Evolutionary conservation across 2,329 filamentous ascomycete species (phyloP).

Genomic region (Xylaria sp.): DNA sequence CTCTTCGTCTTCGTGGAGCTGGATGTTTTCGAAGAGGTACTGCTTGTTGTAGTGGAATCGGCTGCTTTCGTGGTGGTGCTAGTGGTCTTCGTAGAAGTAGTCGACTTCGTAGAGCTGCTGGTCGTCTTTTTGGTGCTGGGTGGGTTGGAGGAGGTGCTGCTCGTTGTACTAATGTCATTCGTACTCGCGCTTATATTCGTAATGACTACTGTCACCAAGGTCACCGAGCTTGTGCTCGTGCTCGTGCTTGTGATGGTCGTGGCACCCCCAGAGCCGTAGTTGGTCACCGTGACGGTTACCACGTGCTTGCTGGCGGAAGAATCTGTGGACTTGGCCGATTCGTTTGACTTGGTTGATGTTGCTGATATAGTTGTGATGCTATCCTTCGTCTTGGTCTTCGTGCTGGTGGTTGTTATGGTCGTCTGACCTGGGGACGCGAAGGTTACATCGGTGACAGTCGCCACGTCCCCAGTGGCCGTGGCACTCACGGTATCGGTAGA

Average conservation of each 20-base stretch:
- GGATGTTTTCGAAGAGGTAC: not conserved
- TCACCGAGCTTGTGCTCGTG: slow-evolving; percentile 23
- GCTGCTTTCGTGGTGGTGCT: not conserved
- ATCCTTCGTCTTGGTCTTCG: not conserved
- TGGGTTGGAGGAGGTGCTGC: no score
- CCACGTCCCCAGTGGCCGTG: not conserved
- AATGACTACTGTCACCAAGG: not conserved
- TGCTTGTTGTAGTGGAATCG: not conserved
- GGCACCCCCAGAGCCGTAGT: not conserved
- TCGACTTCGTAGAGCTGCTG: not conserved
- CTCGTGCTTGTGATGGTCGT: slow-evolving; percentile 25
- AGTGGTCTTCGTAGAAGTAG: slow-evolving; percentile 3
- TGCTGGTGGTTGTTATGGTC: slow-evolving; percentile 9
- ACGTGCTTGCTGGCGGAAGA: slow-evolving; percentile 8
- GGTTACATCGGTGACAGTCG: slow-evolving; percentile 4
- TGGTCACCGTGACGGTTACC: slow-evolving; percentile 24
- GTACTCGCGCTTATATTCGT: not conserved
- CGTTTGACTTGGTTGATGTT: not conserved
- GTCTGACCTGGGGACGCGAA: not conserved
- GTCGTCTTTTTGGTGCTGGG: not conserved
- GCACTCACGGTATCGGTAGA: not conserved
- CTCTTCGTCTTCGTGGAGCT: not conserved
- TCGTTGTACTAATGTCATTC: not conserved
- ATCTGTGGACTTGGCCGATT: not conserved
- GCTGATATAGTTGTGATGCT: not conserved